Percentiles rank a stretch among this genome's conserved stretches.
phyloP scores from a whole-genome alignment of 352 stramenopile species.

The Phytophthora niederhauseri region DNA sequence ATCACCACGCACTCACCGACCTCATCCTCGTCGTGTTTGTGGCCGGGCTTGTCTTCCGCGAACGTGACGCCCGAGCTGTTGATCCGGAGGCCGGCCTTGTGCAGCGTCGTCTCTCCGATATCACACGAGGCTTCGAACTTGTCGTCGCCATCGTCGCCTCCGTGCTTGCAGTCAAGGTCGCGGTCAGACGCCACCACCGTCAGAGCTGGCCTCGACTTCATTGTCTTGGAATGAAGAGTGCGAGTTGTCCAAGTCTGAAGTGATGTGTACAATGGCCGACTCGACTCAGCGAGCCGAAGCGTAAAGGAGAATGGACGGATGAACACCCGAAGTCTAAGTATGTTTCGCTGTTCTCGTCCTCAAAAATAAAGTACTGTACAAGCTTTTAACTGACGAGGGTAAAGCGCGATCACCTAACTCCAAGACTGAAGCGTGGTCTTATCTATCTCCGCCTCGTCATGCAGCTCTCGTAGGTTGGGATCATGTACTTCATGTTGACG shows the following conservation, averaged over 20 bases:
- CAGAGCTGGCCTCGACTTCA: conserved; percentile 27
- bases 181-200: conserved; percentile 24
- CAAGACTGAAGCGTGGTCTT: not conserved
- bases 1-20: conserved; percentile 11
- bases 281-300: not conserved
- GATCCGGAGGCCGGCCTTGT: conserved; percentile 70
- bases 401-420: not conserved
- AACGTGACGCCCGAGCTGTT: conserved; percentile 71
- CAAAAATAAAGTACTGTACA: conserved; percentile 23
- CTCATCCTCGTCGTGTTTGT: conserved; percentile 33
- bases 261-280: conserved; percentile 2
- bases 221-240: not conserved
- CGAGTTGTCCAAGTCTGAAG: not conserved
- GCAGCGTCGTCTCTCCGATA: conserved; percentile 75
- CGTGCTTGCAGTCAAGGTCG: conserved; percentile 26
- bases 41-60: conserved; percentile 17
- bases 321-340: conserved; percentile 16
- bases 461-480: conserved; percentile 96
- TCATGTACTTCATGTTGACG: conserved; percentile 98
- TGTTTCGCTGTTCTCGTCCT: conserved; percentile 23
- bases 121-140: conserved; percentile 71
- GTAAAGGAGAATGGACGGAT: not conserved
- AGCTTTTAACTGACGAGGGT: not conserved
- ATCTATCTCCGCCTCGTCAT: conserved; percentile 32
- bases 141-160: conserved; percentile 39